These are phyloP conservation scores for Xylaria multiplex DNA, from an alignment of 2,329 filamentous ascomycete genomes.

Conservation along the genomic window DNA sequence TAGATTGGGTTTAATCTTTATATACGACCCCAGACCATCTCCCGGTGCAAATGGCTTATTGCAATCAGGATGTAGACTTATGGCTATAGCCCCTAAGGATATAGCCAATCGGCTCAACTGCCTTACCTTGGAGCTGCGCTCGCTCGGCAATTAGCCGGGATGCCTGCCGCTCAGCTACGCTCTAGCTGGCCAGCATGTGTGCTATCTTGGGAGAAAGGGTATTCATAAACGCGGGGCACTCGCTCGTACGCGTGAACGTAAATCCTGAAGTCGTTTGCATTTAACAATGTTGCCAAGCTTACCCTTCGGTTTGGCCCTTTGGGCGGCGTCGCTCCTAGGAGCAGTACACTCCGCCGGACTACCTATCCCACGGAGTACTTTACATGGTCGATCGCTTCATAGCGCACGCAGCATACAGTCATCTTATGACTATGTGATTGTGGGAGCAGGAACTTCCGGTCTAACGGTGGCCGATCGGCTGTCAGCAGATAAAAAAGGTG, in stretches of 20 bases:
- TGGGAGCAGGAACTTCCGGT: constrained; percentile 45
- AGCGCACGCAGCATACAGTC: not conserved
- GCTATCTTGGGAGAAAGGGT: not conserved
- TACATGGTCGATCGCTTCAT: not conserved
- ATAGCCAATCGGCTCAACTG: constrained; percentile 28
- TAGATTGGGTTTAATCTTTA: constrained; percentile 10
- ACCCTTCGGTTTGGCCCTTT: constrained; percentile 8
- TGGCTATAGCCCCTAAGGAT: constrained; percentile 6
- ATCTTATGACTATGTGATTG: constrained; percentile 46
- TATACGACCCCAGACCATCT: not conserved
- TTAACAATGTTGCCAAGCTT: constrained; percentile 16
- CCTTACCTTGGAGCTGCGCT: constrained; percentile 15
- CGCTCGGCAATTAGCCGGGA: constrained; percentile 26
- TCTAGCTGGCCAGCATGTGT: not conserved
- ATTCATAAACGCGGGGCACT: not conserved
- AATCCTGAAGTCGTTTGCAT: not conserved
- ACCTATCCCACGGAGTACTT: not conserved
- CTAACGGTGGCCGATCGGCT: constrained; percentile 46
- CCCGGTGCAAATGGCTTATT: constrained; percentile 3
- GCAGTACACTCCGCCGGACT: not conserved
- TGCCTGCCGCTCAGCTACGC: constrained; percentile 8
- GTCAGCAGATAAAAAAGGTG: constrained; percentile 45
- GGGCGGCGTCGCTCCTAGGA: constrained; percentile 3
- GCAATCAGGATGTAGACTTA: not conserved
- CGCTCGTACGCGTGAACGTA: not conserved